These are phyloP conservation scores for Penicillium sp. DNA, from an alignment of 2,329 filamentous ascomycete species.

Conservation along the genomic window DNA sequence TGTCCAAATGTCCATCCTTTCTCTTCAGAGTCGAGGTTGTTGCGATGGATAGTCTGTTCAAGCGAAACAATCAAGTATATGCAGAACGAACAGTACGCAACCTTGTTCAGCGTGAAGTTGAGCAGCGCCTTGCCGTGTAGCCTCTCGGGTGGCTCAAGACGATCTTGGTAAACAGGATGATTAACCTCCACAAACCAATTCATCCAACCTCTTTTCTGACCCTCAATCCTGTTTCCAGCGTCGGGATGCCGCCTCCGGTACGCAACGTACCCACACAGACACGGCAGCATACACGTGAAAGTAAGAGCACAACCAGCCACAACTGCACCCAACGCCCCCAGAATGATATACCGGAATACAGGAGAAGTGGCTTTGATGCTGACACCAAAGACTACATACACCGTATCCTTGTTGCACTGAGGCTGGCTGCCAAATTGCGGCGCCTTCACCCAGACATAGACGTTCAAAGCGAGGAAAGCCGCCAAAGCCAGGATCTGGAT, in stretches of 20 bases:
- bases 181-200: constrained; percentile 11
- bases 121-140: constrained; percentile 11
- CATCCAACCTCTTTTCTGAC: neutral
- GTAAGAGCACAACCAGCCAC: constrained; percentile 9
- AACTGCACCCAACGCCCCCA: constrained; percentile 9
- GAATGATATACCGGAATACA: constrained; percentile 20
- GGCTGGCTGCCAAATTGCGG: constrained; percentile 19
- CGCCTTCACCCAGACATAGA: constrained; percentile 19
- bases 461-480: constrained; percentile 18
- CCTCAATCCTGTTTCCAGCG: neutral
- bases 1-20: constrained; percentile 20
- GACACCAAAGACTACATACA: constrained; percentile 19
- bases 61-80: constrained; percentile 22
- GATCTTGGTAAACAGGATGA: neutral
- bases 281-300: constrained; percentile 18
- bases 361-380: constrained; percentile 18
- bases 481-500: constrained; percentile 13
- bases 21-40: constrained; percentile 14
- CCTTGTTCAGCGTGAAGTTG: constrained; percentile 13
- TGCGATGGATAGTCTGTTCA: constrained; percentile 20
- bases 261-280: constrained; percentile 9
- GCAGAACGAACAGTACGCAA: constrained; percentile 16
- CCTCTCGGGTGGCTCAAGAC: neutral
- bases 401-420: constrained; percentile 14
- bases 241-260: constrained; percentile 3